Conservation (phyloP, 768 basidiomycete species). For the Pholiota molesta region DNA sequence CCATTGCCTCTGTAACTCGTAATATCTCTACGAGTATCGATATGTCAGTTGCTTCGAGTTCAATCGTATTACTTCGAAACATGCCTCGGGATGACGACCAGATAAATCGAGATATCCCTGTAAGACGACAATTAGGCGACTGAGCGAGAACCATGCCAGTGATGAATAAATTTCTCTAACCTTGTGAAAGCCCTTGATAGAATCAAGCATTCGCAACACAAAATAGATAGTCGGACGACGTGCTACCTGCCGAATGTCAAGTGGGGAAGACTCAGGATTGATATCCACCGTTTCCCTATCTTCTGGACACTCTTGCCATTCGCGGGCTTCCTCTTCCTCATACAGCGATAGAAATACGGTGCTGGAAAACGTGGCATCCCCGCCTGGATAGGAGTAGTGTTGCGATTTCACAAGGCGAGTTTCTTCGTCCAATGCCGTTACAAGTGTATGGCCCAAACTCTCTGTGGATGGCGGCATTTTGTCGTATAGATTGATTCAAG, state of each 20-base stretch:
- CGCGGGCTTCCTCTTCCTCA: slow-evolving; percentile 26
- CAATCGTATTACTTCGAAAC: background rate
- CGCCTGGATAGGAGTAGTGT: slow-evolving; percentile 19
- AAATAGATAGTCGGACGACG: slow-evolving; percentile 22
- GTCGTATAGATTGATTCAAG: background rate
- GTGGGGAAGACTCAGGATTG: background rate
- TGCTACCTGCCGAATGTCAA: slow-evolving; percentile 1
- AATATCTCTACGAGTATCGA: slow-evolving; percentile 22
- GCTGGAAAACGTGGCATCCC: slow-evolving; percentile 17
- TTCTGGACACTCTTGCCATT: slow-evolving; percentile 12
- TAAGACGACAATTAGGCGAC: background rate
- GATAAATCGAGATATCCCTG: slow-evolving; percentile 27
- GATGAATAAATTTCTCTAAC: slow-evolving; percentile 12
- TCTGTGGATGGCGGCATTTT: background rate
- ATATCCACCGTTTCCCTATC: background rate
- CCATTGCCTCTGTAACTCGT: slow-evolving; percentile 25
- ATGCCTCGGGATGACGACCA: slow-evolving; percentile 25
- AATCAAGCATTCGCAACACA: slow-evolving; percentile 24
- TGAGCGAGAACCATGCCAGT: background rate
- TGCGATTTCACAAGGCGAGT: slow-evolving; percentile 1
- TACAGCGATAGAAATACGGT: slow-evolving; percentile 24
- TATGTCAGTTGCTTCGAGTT: background rate
- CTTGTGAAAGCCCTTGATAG: slow-evolving; percentile 26
- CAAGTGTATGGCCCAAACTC: background rate
- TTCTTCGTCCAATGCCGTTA: background rate